Evolutionary conservation across 306 rosid genomes (phyloP).

Genomic region (Cucumis melo): DNA sequence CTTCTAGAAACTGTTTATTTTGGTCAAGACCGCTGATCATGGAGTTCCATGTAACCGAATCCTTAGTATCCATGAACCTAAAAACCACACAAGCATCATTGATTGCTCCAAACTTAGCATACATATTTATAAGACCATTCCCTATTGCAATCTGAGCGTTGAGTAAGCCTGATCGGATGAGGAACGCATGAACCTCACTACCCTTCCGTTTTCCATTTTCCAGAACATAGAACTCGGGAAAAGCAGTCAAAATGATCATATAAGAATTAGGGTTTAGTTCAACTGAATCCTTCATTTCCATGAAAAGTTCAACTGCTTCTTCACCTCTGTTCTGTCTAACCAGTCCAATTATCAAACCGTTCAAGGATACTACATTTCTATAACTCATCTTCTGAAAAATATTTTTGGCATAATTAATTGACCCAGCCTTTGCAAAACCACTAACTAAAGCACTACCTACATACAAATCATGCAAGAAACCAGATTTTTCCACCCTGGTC

Average conservation of each 20-base stretch:
- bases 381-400: conserved; percentile 52
- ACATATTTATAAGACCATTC: conserved; percentile 75
- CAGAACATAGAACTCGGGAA: conserved; percentile 41
- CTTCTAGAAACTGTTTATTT: conserved; percentile 53
- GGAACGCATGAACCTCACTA: conserved; percentile 57
- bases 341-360: conserved; percentile 85
- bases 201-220: conserved; percentile 63
- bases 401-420: conserved; percentile 33
- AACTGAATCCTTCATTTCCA: conserved; percentile 43
- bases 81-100: conserved; percentile 49
- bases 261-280: conserved; percentile 47
- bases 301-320: conserved; percentile 61
- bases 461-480: conserved; percentile 46
- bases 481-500: conserved; percentile 42
- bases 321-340: conserved; percentile 66
- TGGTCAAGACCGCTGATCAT: conserved; percentile 80
- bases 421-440: conserved; percentile 62
- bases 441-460: conserved; percentile 86
- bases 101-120: conserved; percentile 56
- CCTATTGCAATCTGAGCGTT: conserved; percentile 35
- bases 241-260: conserved; percentile 58
- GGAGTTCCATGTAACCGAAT: conserved; percentile 72
- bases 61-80: conserved; percentile 39
- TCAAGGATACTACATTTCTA: conserved; percentile 68
- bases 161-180: conserved; percentile 28